phyloP scores from a whole-genome alignment of 257 asterid genomes.

The Fraxinus pennsylvanica region DNA sequence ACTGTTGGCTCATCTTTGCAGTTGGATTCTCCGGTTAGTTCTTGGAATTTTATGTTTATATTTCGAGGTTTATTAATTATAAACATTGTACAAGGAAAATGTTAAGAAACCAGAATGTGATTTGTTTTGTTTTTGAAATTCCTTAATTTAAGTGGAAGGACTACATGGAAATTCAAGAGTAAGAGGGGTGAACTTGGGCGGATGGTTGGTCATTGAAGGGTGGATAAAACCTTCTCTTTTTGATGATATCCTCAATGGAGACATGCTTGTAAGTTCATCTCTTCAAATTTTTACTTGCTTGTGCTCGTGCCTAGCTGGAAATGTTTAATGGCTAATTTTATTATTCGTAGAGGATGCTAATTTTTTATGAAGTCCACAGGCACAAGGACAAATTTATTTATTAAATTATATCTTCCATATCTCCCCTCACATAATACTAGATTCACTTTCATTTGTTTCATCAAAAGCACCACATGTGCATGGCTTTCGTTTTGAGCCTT shows the following conservation, averaged over 20 bases:
- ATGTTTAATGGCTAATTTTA: not conserved
- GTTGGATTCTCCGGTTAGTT: slow-evolving; percentile 59
- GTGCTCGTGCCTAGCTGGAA: not conserved
- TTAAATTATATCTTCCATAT: not conserved
- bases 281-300: not conserved
- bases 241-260: slow-evolving; percentile 66
- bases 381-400: not conserved
- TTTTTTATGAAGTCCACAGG: not conserved
- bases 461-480: not conserved
- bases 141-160: slow-evolving; percentile 54
- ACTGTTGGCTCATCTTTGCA: slow-evolving; percentile 43
- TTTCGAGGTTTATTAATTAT: not conserved
- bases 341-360: not conserved
- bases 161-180: slow-evolving; percentile 54
- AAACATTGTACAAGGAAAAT: not conserved
- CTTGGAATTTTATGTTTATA: slow-evolving; percentile 13
- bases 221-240: slow-evolving; percentile 88
- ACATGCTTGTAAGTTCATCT: slow-evolving; percentile 64
- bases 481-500: not conserved
- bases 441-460: not conserved
- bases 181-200: slow-evolving; percentile 86
- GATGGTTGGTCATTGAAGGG: slow-evolving; percentile 84
- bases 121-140: slow-evolving; percentile 6
- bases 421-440: not conserved
- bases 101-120: not conserved